phyloP scores from a whole-genome alignment of 305 asterid species.

The Ilex paraguariensis region DNA sequence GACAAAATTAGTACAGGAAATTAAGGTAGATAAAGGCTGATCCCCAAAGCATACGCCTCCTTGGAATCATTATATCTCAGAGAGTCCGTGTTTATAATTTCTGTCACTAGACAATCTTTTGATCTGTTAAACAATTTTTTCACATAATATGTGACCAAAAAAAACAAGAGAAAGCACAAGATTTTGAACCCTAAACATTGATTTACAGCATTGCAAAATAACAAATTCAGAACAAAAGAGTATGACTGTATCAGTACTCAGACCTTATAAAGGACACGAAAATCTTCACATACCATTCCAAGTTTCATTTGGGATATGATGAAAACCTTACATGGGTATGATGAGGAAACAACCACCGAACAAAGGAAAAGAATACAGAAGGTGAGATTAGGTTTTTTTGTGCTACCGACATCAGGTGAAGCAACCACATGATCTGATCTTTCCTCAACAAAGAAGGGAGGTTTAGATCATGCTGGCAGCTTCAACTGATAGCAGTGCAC shows the following conservation, averaged over 20 bases:
- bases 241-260: not conserved
- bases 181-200: not conserved
- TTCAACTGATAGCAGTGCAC: constrained; percentile 68
- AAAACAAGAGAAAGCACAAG: not conserved
- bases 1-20: no score
- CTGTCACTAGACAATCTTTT: no score
- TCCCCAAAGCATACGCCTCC: no score
- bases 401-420: constrained; percentile 65
- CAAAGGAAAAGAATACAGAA: no score
- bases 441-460: constrained; percentile 34
- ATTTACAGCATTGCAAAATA: not conserved
- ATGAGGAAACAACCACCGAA: no score
- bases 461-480: constrained; percentile 99
- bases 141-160: not conserved
- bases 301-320: not conserved
- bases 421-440: constrained; percentile 90
- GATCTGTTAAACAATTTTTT: not conserved
- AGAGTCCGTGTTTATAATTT: no score
- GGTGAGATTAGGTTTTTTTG: constrained; percentile 26
- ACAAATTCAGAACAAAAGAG: constrained; percentile 5
- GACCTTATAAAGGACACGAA: not conserved
- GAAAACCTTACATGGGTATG: constrained; percentile 18
- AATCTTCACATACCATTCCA: constrained; percentile 13
- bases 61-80: no score
- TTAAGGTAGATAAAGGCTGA: no score